These are phyloP conservation scores for Xylaria sp. DNA, from an alignment of 2,329 filamentous ascomycete genomes.

Conservation along the genomic window DNA sequence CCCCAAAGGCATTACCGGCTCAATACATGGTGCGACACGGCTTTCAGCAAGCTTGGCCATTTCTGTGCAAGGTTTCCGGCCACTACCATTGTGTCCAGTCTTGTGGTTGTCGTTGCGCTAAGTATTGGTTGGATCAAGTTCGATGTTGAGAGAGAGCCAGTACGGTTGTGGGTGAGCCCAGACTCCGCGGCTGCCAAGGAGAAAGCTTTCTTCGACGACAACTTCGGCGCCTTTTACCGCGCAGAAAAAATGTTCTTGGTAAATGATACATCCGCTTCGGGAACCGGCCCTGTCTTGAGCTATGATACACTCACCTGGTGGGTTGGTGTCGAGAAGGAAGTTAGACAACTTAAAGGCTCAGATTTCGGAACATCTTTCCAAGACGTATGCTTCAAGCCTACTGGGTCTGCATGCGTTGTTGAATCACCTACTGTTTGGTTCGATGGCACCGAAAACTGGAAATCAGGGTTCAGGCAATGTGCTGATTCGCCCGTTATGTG, in stretches of 20 bases:
- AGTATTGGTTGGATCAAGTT: slow-evolving; percentile 92
- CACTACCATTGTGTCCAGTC: slow-evolving; percentile 80
- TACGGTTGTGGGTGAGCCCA: slow-evolving; percentile 95
- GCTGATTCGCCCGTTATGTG: slow-evolving; percentile 84
- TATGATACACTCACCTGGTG: slow-evolving; percentile 94
- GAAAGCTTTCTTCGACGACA: slow-evolving; percentile 91
- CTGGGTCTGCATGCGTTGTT: slow-evolving; percentile 87
- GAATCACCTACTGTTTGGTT: slow-evolving; percentile 95
- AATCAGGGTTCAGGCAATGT: slow-evolving; percentile 76
- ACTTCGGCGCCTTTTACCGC: slow-evolving; percentile 96
- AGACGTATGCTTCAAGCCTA: slow-evolving; percentile 95
- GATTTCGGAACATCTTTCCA: slow-evolving; percentile 76
- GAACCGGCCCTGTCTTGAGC: slow-evolving; percentile 80
- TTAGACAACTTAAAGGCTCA: slow-evolving; percentile 76
- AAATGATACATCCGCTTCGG: slow-evolving; percentile 77
- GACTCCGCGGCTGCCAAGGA: slow-evolving; percentile 90
- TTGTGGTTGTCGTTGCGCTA: slow-evolving; percentile 80
- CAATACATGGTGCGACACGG: slow-evolving; percentile 82
- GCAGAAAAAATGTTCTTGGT: slow-evolving; percentile 94
- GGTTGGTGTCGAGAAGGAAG: slow-evolving; percentile 86
- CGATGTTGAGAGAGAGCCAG: slow-evolving; percentile 88
- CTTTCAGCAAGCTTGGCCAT: slow-evolving; percentile 84
- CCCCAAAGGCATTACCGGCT: slow-evolving; percentile 83
- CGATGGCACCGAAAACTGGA: slow-evolving; percentile 75
- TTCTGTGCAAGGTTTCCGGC: slow-evolving; percentile 84